Conservation (phyloP, 208 protist species). For the Acanthamoeba healyi region DNA sequence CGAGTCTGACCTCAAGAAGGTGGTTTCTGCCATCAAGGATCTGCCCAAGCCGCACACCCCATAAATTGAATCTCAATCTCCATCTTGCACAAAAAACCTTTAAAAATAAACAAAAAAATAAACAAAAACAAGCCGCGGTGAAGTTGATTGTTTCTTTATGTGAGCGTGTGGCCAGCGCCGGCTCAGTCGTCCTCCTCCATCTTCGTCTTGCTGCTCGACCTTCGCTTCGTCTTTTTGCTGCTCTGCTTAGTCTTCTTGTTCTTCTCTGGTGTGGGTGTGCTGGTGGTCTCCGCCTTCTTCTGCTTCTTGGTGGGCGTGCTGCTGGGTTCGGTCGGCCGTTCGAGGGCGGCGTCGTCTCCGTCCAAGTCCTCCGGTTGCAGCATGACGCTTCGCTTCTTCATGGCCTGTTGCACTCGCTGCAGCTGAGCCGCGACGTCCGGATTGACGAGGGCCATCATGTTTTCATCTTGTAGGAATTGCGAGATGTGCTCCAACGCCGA, state of each 20-base stretch:
- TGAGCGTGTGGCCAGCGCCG: neutral
- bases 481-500: slow-evolving; percentile 6
- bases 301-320: neutral
- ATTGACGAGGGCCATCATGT: slow-evolving; percentile 20
- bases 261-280: neutral
- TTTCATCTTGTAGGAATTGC: neutral
- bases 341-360: neutral
- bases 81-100: neutral
- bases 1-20: neutral
- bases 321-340: neutral
- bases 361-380: neutral
- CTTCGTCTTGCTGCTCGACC: neutral
- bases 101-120: no score
- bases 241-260: neutral
- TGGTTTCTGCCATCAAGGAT: slow-evolving; percentile 41
- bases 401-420: neutral
- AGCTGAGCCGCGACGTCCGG: neutral
- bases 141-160: neutral
- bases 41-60: slow-evolving; percentile 11
- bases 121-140: neutral
- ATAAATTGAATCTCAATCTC: neutral
- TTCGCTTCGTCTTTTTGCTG: slow-evolving; percentile 14
- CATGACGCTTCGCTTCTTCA: slow-evolving; percentile 3
- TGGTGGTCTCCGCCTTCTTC: neutral
- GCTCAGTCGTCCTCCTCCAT: neutral